Base-by-base conservation (phyloP, 257 asterid species). In the Gentiana straminea region DNA sequence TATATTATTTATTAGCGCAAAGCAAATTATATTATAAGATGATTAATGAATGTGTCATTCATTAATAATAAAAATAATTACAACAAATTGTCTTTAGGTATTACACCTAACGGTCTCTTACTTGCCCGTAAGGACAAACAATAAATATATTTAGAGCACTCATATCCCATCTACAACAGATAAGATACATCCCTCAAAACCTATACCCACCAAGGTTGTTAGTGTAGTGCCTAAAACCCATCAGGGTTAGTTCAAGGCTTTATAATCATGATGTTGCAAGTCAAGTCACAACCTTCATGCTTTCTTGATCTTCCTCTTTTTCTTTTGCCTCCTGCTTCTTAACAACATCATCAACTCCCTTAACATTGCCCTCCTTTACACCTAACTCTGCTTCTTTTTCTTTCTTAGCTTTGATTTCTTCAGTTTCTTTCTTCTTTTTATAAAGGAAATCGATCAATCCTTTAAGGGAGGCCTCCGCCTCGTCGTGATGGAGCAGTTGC, bases 401-500 rank as follows among this genome's bases (percentile, higher is more conserved):
- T 58, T 60, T 60, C 59, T 58, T 66, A 37, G 62, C 36, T 36
- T 36, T 13, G 35, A 74, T 67, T 6, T 62, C 75, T 55, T 71
- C 69, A 7, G 46, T 51, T 43, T 68, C 73, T 10, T 64, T 57
- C 4, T 62, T 66, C 68, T 76, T 82, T 5, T 43, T 36, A 10
- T 63, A 72, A 7, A 82, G 63, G 60, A 86, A 81, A 34, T 53
- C 72, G 38, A 81, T 12, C 69, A 86, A 15, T 43, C 84, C 88
- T 55, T 57, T 37, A 33, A 83, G 89, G 3, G 77, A 54, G 65
- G 36, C 68, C 45, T 75, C 69, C 15, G 66, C 50, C 1, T 81
- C 86, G 15, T 81, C 81, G 5, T 55, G 53, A 78, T 74, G 77
- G 68, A 86, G 71, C 61, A 86, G 76, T 47, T 79, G 86, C 73